Base-by-base conservation (phyloP, 106 monocot species). In the Apostasia ramifera region DNA sequence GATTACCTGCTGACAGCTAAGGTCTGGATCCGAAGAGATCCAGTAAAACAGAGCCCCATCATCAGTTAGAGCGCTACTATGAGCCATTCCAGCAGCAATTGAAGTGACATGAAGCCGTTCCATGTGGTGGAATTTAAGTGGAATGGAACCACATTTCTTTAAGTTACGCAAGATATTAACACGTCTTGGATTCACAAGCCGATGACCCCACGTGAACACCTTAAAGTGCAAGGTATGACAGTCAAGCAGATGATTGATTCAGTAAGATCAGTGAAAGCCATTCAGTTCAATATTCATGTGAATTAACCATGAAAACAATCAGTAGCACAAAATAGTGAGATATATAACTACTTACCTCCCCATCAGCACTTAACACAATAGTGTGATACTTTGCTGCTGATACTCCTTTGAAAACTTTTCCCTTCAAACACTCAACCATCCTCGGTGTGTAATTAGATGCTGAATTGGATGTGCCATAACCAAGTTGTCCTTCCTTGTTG, bases 401-500 rank as follows among this genome's bases (percentile, higher is more conserved):
- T 39, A 99, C 81, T 55, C 63, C 64, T 60, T 69, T 87, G 66
- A 99, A 88, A 15, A 53, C 37, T 83, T 90, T 99, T 61, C 98
- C 98, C 71, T 99, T 99, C 69, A 99, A 78, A 75, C 78, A 99
- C 53, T 99, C 98, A 42, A 99, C 98, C 82, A 99, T 48, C 68
- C 93, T 47, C 56, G 98, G 98, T 5, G 72, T 85, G 74, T 81
- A 99, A 66, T 99, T 99, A 66, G 98, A 99, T 14, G 93, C 93
- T 47, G 98, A 99, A 52, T 93, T 99, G 53, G 98, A 99, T 46
- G 98, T 99, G 9, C 98, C 93, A 83, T 93, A 99, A 69, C 98
- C 98, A 78, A 99, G 98, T 66, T 99, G 98, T 51, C 98, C 98
- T 80, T 98, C 93, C 72, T 93, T 93, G 66, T 99, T 99, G 83